Evolutionary conservation across 139 green algal species (phyloP).

Genomic region (Tetraselmis striata): DNA sequence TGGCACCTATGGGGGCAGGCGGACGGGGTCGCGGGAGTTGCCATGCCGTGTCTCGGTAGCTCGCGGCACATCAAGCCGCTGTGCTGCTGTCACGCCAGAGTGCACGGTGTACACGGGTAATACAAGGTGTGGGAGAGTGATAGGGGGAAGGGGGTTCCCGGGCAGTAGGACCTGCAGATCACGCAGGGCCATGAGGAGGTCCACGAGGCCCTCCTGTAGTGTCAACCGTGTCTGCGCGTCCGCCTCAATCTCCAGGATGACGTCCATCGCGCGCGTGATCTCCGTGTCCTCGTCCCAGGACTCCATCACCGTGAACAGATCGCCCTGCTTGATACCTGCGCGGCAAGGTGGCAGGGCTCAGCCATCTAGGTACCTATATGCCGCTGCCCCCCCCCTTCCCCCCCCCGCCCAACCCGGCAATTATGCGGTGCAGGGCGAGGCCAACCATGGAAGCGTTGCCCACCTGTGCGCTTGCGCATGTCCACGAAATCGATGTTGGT

Average conservation of each 20-base stretch:
- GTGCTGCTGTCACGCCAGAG: no score
- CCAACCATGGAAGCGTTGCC: no score
- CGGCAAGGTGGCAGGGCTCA: not conserved
- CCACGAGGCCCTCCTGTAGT: conserved; percentile 30
- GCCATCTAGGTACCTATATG: no score
- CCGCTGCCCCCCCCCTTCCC: not conserved
- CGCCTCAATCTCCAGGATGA: conserved; percentile 68
- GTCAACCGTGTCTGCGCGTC: conserved; percentile 17
- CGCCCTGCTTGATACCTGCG: conserved; percentile 51
- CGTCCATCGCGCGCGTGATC: conserved; percentile 16
- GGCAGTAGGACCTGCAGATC: conserved; percentile 28
- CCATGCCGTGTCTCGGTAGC: not conserved
- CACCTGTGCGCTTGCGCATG: conserved; percentile 50
- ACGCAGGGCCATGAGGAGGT: conserved; percentile 39
- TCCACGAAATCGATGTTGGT: conserved; percentile 58
- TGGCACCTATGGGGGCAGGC: conserved; percentile 14
- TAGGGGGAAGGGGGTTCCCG: no score
- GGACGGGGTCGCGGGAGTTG: not conserved
- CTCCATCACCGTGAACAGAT: conserved; percentile 73
- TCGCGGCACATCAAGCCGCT: no score
- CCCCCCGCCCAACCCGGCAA: not conserved
- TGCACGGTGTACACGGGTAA: no score
- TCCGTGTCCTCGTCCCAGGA: conserved; percentile 33
- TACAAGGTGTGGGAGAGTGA: no score
- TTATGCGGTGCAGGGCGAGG: no score